These are phyloP conservation scores for Kuraishia hungarica DNA, from an alignment of 805 yeast genomes.

Conservation along the genomic window DNA sequence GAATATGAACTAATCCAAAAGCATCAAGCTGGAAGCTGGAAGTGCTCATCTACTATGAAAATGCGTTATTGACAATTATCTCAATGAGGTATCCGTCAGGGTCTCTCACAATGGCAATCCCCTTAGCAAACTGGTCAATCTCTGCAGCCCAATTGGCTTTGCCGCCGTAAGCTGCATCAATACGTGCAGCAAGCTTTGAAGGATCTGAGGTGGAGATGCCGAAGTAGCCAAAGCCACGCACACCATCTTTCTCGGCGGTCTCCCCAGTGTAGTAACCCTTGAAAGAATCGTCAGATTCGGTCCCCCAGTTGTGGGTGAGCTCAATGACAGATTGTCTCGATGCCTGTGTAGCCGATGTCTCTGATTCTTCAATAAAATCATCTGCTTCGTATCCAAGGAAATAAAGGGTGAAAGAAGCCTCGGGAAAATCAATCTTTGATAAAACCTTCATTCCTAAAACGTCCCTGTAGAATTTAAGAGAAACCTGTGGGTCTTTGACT, in stretches of 20 bases:
- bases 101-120: constrained; percentile 70
- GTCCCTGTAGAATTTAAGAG: constrained; percentile 71
- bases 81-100: constrained; percentile 71
- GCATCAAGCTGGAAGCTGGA: not conserved
- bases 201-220: constrained; percentile 67
- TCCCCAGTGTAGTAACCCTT: constrained; percentile 78
- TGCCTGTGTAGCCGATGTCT: constrained; percentile 24
- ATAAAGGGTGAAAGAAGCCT: constrained; percentile 77
- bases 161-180: constrained; percentile 24
- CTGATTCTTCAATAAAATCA: constrained; percentile 32
- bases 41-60: not conserved
- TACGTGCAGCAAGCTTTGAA: constrained; percentile 37
- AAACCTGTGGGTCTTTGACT: constrained; percentile 71
- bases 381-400: constrained; percentile 66
- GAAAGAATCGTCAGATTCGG: constrained; percentile 74
- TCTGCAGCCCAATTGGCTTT: constrained; percentile 48
- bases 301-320: constrained; percentile 93
- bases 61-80: not conserved
- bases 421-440: constrained; percentile 44
- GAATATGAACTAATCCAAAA: too few species aligned
- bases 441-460: constrained; percentile 76
- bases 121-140: constrained; percentile 38
- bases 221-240: constrained; percentile 83
- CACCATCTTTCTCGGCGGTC: constrained; percentile 29
- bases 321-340: constrained; percentile 68